phyloP scores from a whole-genome alignment of 176 grass and related monocot genomes.

The Urochloa ruziziensis region DNA sequence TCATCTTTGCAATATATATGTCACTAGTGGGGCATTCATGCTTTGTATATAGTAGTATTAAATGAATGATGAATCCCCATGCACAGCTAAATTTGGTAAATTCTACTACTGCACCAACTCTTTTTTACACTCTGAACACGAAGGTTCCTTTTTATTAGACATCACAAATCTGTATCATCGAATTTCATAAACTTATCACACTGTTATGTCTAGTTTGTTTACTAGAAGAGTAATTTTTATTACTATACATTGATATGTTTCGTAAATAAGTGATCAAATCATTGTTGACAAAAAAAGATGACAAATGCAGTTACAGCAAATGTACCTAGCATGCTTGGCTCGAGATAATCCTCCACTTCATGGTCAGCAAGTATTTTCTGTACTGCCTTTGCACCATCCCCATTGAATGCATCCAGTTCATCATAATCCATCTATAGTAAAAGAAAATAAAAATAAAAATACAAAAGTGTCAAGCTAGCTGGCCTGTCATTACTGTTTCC shows the following conservation, averaged over 20 bases:
- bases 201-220: no score
- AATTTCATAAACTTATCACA: not conserved
- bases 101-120: not conserved
- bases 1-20: no score
- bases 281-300: no score
- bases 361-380: not conserved
- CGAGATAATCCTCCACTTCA: not conserved
- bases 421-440: not conserved
- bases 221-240: not conserved
- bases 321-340: conserved; percentile 21
- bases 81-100: not conserved
- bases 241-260: not conserved
- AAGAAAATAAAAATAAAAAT: not conserved
- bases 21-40: no score
- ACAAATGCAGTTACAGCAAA: not conserved
- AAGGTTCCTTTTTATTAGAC: not conserved
- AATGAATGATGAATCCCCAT: no score
- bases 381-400: no score
- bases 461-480: not conserved
- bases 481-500: not conserved
- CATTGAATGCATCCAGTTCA: no score
- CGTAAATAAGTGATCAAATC: not conserved
- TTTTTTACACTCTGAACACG: not conserved
- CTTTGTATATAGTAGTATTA: no score
- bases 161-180: not conserved